These are phyloP conservation scores for Lasiodiplodia citricola DNA, from an alignment of 2,329 filamentous ascomycete genomes.

Conservation along the genomic window DNA sequence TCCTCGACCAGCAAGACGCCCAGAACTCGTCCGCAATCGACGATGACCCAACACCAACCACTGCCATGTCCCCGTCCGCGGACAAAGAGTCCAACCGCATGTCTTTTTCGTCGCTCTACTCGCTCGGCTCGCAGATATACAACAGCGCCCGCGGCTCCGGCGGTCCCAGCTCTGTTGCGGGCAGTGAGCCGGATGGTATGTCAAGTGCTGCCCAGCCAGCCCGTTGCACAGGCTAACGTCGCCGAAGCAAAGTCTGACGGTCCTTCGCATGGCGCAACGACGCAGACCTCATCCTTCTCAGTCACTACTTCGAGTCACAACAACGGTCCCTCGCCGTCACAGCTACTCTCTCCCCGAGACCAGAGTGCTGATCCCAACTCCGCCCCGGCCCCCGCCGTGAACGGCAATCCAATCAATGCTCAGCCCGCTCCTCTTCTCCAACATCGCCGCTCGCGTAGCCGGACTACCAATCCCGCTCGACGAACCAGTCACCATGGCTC, in stretches of 20 bases:
- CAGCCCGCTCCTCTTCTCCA: constrained; percentile 10
- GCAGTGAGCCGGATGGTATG: constrained; percentile 53
- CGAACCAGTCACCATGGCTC: constrained; percentile 25
- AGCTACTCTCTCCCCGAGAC: constrained; percentile 41
- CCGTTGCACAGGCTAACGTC: constrained; percentile 27
- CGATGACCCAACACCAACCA: constrained; percentile 52
- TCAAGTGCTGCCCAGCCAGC: background rate
- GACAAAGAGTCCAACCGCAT: constrained; percentile 65
- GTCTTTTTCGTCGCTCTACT: constrained; percentile 76
- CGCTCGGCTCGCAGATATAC: constrained; percentile 65
- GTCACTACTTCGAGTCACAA: constrained; percentile 53
- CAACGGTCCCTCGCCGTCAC: constrained; percentile 47
- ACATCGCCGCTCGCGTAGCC: constrained; percentile 41
- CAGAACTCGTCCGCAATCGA: constrained; percentile 53
- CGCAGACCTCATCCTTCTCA: constrained; percentile 50
- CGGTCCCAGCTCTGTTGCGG: constrained; percentile 51
- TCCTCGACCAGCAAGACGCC: constrained; percentile 32
- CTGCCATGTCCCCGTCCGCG: constrained; percentile 52
- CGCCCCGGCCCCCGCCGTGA: constrained; percentile 1
- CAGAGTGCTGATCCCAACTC: constrained; percentile 28
- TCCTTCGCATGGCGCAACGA: constrained; percentile 44
- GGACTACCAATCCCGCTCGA: constrained; percentile 68
- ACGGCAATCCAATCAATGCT: constrained; percentile 5
- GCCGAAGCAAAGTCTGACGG: constrained; percentile 34
- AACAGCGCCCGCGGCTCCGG: constrained; percentile 59